Conservation (phyloP, 2,329 filamentous ascomycete species). For the Calonectria henricotiae region DNA sequence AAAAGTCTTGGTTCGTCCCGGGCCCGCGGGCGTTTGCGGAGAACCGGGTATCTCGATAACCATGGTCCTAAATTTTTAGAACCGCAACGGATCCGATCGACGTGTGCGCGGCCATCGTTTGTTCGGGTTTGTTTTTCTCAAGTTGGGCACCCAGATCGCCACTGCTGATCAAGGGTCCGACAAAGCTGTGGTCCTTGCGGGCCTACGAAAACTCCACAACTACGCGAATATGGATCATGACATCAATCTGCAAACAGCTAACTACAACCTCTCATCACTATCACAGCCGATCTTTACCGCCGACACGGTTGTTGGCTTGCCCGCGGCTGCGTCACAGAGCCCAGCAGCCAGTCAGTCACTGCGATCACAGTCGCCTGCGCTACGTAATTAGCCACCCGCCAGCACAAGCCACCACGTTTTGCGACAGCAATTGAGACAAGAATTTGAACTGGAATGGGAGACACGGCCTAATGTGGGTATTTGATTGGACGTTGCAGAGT, state of each 20-base stretch:
- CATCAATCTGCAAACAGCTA: neutral
- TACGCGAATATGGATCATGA: neutral
- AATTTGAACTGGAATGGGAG: slow-evolving; percentile 10
- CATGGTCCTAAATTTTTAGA: slow-evolving; percentile 1
- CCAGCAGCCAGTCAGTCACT: slow-evolving; percentile 13
- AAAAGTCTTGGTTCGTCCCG: slow-evolving; percentile 11
- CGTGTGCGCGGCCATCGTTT: slow-evolving; percentile 3
- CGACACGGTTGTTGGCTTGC: neutral
- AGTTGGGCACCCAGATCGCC: slow-evolving; percentile 22
- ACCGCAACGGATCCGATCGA: slow-evolving; percentile 15
- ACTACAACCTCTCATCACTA: neutral
- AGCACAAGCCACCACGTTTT: slow-evolving; percentile 28
- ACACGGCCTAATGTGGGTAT: neutral
- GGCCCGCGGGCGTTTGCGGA: slow-evolving; percentile 11
- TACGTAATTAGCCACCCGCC: slow-evolving; percentile 19
- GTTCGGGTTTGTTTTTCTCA: slow-evolving; percentile 7
- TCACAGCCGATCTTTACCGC: slow-evolving; percentile 12
- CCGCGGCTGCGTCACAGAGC: neutral
- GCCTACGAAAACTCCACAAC: neutral
- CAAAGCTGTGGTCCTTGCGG: neutral
- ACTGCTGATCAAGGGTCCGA: slow-evolving; percentile 17
- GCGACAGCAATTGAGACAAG: slow-evolving; percentile 2
- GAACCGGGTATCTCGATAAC: slow-evolving; percentile 17
- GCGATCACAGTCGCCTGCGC: slow-evolving; percentile 10
- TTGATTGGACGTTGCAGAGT: neutral